A percentile compares a stretch with the other conserved stretches of the same genome.
Conservation (phyloP, 192 early-diverging fungal species). For the Backusella mclennaniae region DNA sequence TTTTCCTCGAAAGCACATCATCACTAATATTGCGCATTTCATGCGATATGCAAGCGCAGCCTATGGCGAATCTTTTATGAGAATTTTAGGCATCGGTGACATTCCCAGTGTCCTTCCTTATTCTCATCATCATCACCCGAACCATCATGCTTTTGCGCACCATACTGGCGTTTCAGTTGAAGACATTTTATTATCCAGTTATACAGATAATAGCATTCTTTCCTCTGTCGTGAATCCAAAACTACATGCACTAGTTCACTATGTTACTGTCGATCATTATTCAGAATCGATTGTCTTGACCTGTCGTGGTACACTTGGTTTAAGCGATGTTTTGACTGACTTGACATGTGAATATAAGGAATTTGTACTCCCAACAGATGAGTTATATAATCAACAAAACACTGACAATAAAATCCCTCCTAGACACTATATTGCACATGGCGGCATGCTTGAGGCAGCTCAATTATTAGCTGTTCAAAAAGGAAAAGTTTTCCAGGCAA, state of each 20-base stretch:
- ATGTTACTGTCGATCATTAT: conserved; percentile 82
- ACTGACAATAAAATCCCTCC: conserved; percentile 14
- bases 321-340: conserved; percentile 88
- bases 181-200: conserved; percentile 73
- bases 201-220: conserved; percentile 45
- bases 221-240: neutral
- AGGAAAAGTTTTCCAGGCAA: conserved; percentile 69
- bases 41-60: conserved; percentile 68
- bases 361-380: conserved; percentile 40
- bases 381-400: conserved; percentile 17
- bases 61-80: conserved; percentile 75
- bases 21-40: conserved; percentile 68
- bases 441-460: conserved; percentile 85
- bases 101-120: conserved; percentile 40
- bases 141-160: conserved; percentile 67
- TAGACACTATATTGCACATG: conserved; percentile 63
- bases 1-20: conserved; percentile 55
- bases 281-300: conserved; percentile 75
- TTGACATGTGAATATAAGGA: conserved; percentile 76
- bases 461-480: conserved; percentile 62
- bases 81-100: conserved; percentile 62
- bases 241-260: conserved; percentile 72
- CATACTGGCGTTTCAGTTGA: conserved; percentile 74
- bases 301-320: conserved; percentile 83
- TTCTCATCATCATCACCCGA: conserved; percentile 12